phyloP scores from a whole-genome alignment of 345 rosid species.

The Trapa bicornis region DNA sequence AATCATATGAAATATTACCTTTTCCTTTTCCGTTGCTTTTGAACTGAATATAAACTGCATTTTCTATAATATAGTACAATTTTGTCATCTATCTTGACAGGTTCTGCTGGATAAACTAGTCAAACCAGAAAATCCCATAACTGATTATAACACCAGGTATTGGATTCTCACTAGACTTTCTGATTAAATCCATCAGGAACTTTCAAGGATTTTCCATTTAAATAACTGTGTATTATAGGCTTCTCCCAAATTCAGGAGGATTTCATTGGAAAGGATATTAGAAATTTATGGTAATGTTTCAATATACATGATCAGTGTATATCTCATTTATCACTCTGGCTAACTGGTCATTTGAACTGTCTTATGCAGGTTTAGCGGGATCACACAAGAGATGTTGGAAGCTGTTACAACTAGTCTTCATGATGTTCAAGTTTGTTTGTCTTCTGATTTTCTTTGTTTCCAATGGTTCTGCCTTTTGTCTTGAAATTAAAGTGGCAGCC shows the following conservation, averaged over 20 bases:
- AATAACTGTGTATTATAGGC: neutral
- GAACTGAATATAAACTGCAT: neutral
- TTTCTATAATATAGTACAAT: neutral
- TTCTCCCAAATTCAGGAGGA: neutral
- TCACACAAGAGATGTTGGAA: conserved; percentile 65
- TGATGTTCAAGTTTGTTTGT: conserved; percentile 63
- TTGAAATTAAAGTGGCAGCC: neutral
- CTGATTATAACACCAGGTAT: conserved; percentile 87
- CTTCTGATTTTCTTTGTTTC: neutral
- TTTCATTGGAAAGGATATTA: neutral
- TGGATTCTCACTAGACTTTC: conserved; percentile 2
- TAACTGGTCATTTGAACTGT: neutral
- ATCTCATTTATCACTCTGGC: neutral
- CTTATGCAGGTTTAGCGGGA: conserved; percentile 75
- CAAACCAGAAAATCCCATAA: conserved; percentile 60
- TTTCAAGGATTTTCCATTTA: neutral
- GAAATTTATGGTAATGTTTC: neutral
- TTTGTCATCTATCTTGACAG: conserved; percentile 24
- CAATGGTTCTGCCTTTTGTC: neutral
- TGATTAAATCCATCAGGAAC: neutral
- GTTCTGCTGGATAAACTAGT: conserved; percentile 83
- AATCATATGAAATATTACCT: neutral
- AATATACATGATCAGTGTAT: neutral
- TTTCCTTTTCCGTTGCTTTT: neutral
- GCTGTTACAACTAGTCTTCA: conserved; percentile 64